Evolutionary conservation across 257 asterid species (phyloP).

Genomic region (Rehmannia glutinosa): DNA sequence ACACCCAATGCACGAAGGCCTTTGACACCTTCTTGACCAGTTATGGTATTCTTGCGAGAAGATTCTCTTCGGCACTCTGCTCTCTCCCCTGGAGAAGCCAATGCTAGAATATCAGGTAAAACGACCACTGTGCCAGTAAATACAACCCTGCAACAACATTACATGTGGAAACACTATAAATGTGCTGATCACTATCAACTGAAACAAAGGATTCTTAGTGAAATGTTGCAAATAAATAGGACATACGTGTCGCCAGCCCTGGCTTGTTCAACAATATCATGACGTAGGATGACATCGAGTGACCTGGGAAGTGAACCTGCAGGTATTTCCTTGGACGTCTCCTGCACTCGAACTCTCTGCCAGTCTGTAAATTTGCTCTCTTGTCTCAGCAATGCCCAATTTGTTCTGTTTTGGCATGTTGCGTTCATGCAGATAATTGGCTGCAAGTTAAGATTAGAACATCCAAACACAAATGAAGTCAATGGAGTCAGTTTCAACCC

Average conservation of each 20-base stretch:
- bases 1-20: conserved; percentile 97
- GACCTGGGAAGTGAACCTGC: conserved; percentile 98
- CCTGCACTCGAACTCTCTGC: conserved; percentile 99
- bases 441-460: conserved; percentile 37
- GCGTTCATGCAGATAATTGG: conserved; percentile 92
- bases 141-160: conserved; percentile 60
- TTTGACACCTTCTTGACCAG: conserved; percentile 85
- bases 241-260: conserved; percentile 97
- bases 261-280: conserved; percentile 93
- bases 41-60: conserved; percentile 57
- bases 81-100: conserved; percentile 97
- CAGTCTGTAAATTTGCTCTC: conserved; percentile 98
- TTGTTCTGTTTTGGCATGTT: conserved; percentile 74
- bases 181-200: not conserved
- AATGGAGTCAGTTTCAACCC: not conserved
- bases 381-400: conserved; percentile 94
- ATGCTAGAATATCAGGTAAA: conserved; percentile 82
- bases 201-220: not conserved
- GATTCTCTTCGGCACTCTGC: conserved; percentile 82
- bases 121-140: conserved; percentile 94
- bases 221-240: not conserved
- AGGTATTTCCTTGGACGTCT: conserved; percentile 92
- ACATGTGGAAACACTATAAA: not conserved
- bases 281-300: conserved; percentile 92
- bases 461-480: not conserved